A percentile compares a stretch with the other conserved stretches of the same genome.
Conservation (phyloP, 345 rosid genomes). For the Toxicodendron radicans region DNA sequence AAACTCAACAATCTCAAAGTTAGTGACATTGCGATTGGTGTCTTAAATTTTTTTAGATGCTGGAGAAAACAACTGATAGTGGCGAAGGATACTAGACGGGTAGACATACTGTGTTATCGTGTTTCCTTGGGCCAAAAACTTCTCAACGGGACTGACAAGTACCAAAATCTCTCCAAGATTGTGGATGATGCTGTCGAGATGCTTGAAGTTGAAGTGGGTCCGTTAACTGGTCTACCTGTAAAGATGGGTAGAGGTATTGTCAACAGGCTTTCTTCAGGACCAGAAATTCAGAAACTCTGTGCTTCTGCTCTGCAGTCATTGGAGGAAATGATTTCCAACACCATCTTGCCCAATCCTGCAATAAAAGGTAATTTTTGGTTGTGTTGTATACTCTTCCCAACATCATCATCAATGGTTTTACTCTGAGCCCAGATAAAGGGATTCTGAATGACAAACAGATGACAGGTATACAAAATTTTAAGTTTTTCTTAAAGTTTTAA, state of each 20-base stretch:
- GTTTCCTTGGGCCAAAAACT: slow-evolving; percentile 76
- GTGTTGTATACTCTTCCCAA: neutral
- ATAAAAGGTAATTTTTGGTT: slow-evolving; percentile 41
- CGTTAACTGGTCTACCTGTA: slow-evolving; percentile 71
- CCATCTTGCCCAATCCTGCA: slow-evolving; percentile 20
- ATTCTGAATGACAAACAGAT: neutral
- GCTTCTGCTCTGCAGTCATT: slow-evolving; percentile 59
- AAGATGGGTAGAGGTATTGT: slow-evolving; percentile 91
- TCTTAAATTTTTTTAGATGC: slow-evolving; percentile 47
- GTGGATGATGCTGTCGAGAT: slow-evolving; percentile 70
- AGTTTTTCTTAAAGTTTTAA: neutral
- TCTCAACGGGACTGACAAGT: slow-evolving; percentile 56
- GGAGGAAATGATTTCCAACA: slow-evolving; percentile 49
- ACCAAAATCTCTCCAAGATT: slow-evolving; percentile 47
- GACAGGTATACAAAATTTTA: neutral
- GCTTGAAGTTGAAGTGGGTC: slow-evolving; percentile 90
- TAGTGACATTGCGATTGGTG: neutral
- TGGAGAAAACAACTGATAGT: slow-evolving; percentile 86
- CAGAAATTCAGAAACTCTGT: slow-evolving; percentile 74
- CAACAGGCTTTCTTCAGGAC: slow-evolving; percentile 78
- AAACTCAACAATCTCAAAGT: neutral
- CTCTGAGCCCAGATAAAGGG: neutral
- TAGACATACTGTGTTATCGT: slow-evolving; percentile 87
- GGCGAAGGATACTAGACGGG: slow-evolving; percentile 78
- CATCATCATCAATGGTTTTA: neutral